Evolutionary conservation across 306 rosid species (phyloP), one percentile per base, ranked within the genome.

Genomic region (Mimosa bimucronata): DNA sequence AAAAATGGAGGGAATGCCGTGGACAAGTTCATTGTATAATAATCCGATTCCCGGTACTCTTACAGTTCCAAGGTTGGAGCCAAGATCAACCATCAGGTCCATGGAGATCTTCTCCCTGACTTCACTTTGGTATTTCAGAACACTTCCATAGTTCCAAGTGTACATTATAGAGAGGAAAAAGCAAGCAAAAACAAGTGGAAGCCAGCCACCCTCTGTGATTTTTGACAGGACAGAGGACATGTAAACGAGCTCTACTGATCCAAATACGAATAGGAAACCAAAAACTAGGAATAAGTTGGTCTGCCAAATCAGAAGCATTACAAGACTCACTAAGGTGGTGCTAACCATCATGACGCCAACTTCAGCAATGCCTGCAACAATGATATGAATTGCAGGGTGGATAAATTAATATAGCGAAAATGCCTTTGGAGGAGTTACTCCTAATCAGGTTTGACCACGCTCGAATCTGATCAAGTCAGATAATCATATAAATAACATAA

Each of bases 111-210:
- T 95, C 86, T 87, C 92, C 81, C 94, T 83, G 23, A 95, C 90
- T 85, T 95, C 92, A 29, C 97, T 90, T 77, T 64, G 91, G 82
- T 95, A 95, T 85, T 91, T 95, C 90, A 95, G 83, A 62, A 95
- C 98, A 60, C 98, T 95, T 29, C 98, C 98, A 38, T 91, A 95
- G 92, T 95, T 95, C 98, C 98, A 95, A 0, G 88, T 95, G 92
- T 95, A 95, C 98, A 95, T 95, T 83, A 92, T 85, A 48, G 91
- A 85, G 72, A 95, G 97, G 87, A 95, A 95, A 82, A 89, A 44
- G 44, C 85, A 67, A 31, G 98, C 98, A 38, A 95, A 92, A 79
- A 74, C 98, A 71, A 95, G 98, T 9, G 98, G 98, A 83, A 95
- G 92, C 98, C 98, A 92, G 38, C 98, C 98, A 21, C 98, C 98